Percentiles rank a stretch among this genome's conserved stretches.
Conservation (phyloP, 805 yeast species). For the Kuraishia borneana region DNA sequence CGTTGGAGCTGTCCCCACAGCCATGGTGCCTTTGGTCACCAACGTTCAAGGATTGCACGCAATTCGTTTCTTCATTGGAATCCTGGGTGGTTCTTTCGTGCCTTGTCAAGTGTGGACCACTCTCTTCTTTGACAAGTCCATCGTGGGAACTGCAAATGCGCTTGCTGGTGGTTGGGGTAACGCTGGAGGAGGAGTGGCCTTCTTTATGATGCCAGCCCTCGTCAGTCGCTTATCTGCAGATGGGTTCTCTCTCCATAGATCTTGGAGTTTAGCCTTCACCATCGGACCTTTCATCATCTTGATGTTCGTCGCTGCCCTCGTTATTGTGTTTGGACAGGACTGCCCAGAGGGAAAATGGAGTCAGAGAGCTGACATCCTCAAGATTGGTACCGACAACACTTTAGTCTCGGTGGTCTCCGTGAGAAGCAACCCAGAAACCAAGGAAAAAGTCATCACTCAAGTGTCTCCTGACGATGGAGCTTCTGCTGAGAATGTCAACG, state of each 20-base stretch:
- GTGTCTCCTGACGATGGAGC: conserved; percentile 3
- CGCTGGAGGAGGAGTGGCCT: conserved; percentile 22
- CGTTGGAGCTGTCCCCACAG: conserved; percentile 18
- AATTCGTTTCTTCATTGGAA: conserved; percentile 18
- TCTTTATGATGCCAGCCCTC: conserved; percentile 20
- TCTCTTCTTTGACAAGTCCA: conserved; percentile 15
- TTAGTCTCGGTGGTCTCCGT: conserved; percentile 12
- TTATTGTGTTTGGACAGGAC: conserved; percentile 17
- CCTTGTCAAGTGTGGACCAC: conserved; percentile 19
- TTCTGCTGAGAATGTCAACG: conserved; percentile 4
- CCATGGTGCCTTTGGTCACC: conserved; percentile 13
- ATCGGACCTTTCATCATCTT: conserved; percentile 21
- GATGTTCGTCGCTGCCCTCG: conserved; percentile 13
- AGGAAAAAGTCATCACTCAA: conserved; percentile 6
- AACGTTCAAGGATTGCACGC: conserved; percentile 14
- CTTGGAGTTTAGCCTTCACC: conserved; percentile 17
- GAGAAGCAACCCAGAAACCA: conserved; percentile 1
- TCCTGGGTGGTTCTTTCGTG: conserved; percentile 20
- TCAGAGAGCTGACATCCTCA: conserved; percentile 13
- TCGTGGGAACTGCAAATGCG: conserved; percentile 20
- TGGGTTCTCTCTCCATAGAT: conserved; percentile 12
- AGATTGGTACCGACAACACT: conserved; percentile 14
- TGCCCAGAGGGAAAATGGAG: conserved; percentile 25
- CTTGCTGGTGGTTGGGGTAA: conserved; percentile 22
- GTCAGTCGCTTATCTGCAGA: conserved; percentile 7